A percentile compares a stretch with the other conserved stretches of the same genome.
These are phyloP conservation scores for Ophiostoma ulmi DNA, from an alignment of 2,329 filamentous ascomycete species.

Conservation along the genomic window DNA sequence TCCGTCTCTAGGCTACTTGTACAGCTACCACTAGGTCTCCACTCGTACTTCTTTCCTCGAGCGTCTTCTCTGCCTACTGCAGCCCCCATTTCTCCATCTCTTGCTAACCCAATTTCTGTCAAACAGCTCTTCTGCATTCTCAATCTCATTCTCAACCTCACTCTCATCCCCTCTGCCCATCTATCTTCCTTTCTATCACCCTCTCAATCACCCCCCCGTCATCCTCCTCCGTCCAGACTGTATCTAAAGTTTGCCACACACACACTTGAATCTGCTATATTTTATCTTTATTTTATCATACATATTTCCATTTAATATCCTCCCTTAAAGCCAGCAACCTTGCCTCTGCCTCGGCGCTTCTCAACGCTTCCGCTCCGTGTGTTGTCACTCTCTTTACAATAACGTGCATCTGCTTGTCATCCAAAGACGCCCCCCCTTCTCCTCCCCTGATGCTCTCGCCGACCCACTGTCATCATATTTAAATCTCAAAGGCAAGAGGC, in stretches of 20 bases:
- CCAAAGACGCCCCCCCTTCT: background rate
- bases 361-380: conserved; percentile 6
- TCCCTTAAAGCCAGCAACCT: background rate
- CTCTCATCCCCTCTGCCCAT: background rate
- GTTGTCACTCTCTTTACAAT: conserved; percentile 11
- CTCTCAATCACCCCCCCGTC: background rate
- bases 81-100: conserved; percentile 5
- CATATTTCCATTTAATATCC: background rate
- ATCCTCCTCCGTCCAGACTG: background rate
- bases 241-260: background rate
- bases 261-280: background rate
- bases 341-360: conserved; percentile 14
- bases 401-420: conserved; percentile 11
- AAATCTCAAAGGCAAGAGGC: conserved; percentile 1
- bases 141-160: background rate
- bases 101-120: background rate
- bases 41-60: background rate
- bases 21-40: background rate
- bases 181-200: background rate
- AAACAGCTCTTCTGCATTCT: background rate
- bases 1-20: background rate
- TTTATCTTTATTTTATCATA: conserved; percentile 4
- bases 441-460: conserved; percentile 2
- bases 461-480: conserved; percentile 11
- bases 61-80: background rate